Percentiles rank a stretch among this genome's conserved stretches.
These are phyloP conservation scores for Colletotrichum horii DNA, from an alignment of 2,329 filamentous ascomycete genomes.

Conservation along the genomic window DNA sequence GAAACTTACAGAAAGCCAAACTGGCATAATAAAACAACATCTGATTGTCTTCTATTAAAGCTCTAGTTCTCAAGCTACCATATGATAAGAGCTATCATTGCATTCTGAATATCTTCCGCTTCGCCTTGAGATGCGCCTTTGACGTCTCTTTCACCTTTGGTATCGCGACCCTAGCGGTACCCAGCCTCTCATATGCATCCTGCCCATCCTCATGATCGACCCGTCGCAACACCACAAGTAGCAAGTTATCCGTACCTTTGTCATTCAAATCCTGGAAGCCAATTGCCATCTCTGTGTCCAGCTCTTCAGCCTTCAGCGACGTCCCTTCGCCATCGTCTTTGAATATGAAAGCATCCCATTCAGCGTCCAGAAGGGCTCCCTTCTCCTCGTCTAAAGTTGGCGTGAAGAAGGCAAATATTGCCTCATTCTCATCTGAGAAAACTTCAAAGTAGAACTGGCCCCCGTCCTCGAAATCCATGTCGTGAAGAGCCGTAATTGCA, in stretches of 20 bases:
- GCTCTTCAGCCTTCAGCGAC: neutral
- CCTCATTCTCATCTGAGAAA: neutral
- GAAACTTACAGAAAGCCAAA: fast-evolving
- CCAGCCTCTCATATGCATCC: neutral
- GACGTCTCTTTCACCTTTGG: neutral
- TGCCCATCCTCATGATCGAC: neutral
- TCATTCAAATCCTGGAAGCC: neutral
- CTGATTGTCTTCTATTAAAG: neutral
- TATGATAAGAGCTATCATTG: fast-evolving
- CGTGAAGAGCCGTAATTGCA: neutral
- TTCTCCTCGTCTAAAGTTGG: neutral
- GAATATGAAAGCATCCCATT: neutral
- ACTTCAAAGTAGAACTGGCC: neutral
- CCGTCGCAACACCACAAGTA: neutral
- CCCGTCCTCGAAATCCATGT: neutral
- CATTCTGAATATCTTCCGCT: neutral
- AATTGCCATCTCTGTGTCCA: neutral
- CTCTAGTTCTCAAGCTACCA: neutral
- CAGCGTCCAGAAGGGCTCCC: neutral
- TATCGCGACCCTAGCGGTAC: neutral
- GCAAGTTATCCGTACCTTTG: neutral
- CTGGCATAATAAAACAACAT: fast-evolving
- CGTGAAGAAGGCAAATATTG: neutral
- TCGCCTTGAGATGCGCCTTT: neutral
- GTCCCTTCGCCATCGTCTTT: neutral